phyloP scores from a whole-genome alignment of 2,329 filamentous ascomycete genomes.

The Delphinella strobiligena region DNA sequence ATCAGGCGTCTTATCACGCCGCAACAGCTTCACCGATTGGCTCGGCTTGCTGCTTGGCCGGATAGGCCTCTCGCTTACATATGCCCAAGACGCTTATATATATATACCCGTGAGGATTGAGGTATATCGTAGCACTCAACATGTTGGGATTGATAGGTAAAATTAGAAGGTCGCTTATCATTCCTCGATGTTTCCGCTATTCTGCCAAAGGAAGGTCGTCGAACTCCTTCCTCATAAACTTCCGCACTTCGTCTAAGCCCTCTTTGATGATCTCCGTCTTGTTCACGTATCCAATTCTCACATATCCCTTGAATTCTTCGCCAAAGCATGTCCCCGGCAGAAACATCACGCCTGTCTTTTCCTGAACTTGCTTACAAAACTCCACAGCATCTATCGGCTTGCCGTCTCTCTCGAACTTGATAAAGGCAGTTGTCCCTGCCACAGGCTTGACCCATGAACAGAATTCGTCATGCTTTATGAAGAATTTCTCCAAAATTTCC shows the following conservation, averaged over 20 bases:
- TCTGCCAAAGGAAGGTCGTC: constrained; percentile 34
- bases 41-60: too few relatives aligned
- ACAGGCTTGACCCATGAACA: constrained; percentile 63
- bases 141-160: too few relatives aligned
- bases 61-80: too few relatives aligned
- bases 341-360: constrained; percentile 60
- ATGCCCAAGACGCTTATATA: too few relatives aligned
- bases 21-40: too few relatives aligned
- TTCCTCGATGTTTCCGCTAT: too few relatives aligned
- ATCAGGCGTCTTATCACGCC: too few relatives aligned
- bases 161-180: too few relatives aligned
- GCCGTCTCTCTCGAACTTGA: constrained; percentile 53
- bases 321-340: constrained; percentile 66
- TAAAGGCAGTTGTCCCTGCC: constrained; percentile 69
- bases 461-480: constrained; percentile 50
- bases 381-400: constrained; percentile 57
- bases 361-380: constrained; percentile 57
- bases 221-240: constrained; percentile 45
- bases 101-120: too few relatives aligned
- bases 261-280: constrained; percentile 57
- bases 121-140: too few relatives aligned
- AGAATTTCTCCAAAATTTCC: constrained; percentile 52
- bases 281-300: constrained; percentile 66
- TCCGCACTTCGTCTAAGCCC: constrained; percentile 44
- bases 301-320: constrained; percentile 58